Percentiles rank a stretch among this genome's conserved stretches.
Evolutionary conservation across 1,284 basidiomycete genomes (phyloP).

Genomic region (Ceratobasidium sp.): DNA sequence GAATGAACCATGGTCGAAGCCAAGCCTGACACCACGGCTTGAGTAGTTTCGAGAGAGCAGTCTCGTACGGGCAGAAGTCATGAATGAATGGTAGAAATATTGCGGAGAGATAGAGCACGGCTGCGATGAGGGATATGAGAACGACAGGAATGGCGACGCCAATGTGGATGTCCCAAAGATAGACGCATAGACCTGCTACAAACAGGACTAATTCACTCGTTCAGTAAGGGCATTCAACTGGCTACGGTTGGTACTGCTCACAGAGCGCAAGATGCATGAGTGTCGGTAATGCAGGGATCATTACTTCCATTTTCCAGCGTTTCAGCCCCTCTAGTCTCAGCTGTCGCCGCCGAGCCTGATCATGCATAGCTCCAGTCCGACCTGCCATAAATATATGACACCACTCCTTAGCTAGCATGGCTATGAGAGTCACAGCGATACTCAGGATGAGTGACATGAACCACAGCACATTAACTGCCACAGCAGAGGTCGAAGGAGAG

Average conservation of each 20-base stretch:
- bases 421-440: not conserved
- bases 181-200: not conserved
- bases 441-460: constrained; percentile 17
- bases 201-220: not conserved
- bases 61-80: constrained; percentile 5
- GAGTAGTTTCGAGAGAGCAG: not conserved
- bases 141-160: not conserved
- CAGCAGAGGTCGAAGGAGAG: not conserved
- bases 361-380: not conserved
- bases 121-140: not conserved
- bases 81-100: not conserved
- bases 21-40: not conserved
- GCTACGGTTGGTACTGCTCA: not conserved
- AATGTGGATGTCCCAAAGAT: not conserved
- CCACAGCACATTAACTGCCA: constrained; percentile 1
- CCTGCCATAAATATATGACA: constrained; percentile 18
- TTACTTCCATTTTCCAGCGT: not conserved
- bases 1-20: too few species aligned
- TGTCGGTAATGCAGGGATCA: not conserved
- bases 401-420: constrained; percentile 21
- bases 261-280: constrained; percentile 11
- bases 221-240: too few species aligned
- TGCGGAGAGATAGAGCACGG: not conserved
- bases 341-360: not conserved
- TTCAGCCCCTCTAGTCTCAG: not conserved